Evolutionary conservation across 257 asterid genomes (phyloP).

Genomic region (Jacaranda copaia): DNA sequence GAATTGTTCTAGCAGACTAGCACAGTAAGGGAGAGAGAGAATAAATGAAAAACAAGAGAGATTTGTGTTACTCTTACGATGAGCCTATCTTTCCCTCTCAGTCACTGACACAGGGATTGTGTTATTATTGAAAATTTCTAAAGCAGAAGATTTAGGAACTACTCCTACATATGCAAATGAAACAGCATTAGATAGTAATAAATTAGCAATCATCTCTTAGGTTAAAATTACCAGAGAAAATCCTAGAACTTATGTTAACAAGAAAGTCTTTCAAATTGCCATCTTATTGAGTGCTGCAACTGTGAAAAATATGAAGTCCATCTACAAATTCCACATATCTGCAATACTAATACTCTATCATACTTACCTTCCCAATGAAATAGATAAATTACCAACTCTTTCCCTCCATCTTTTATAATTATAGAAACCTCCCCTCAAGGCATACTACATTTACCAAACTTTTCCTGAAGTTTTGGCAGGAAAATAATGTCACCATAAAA

Average conservation of each 20-base stretch:
- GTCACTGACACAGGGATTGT: neutral
- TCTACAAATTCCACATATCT: neutral
- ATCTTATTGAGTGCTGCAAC: neutral
- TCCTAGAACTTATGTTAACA: constrained; percentile 6
- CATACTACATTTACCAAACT: too few species aligned
- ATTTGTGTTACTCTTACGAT: too few species aligned
- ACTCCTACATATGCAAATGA: neutral
- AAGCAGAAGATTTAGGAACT: neutral
- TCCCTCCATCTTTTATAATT: too few species aligned
- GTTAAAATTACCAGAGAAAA: neutral
- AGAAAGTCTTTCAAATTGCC: constrained; percentile 1
- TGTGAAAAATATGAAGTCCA: constrained; percentile 3
- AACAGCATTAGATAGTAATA: neutral
- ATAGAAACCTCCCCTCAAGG: too few species aligned
- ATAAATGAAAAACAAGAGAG: neutral
- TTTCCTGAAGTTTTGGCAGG: too few species aligned
- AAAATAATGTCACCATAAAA: too few species aligned
- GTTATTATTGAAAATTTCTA: neutral
- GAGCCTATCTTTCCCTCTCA: too few species aligned
- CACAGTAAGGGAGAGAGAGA: constrained; percentile 14
- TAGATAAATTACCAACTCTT: too few species aligned
- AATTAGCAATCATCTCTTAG: neutral
- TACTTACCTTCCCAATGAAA: too few species aligned
- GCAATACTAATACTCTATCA: neutral
- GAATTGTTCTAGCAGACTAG: neutral